These are phyloP conservation scores for Xylaria sp. DNA, from an alignment of 2,329 filamentous ascomycete genomes.

Conservation along the genomic window DNA sequence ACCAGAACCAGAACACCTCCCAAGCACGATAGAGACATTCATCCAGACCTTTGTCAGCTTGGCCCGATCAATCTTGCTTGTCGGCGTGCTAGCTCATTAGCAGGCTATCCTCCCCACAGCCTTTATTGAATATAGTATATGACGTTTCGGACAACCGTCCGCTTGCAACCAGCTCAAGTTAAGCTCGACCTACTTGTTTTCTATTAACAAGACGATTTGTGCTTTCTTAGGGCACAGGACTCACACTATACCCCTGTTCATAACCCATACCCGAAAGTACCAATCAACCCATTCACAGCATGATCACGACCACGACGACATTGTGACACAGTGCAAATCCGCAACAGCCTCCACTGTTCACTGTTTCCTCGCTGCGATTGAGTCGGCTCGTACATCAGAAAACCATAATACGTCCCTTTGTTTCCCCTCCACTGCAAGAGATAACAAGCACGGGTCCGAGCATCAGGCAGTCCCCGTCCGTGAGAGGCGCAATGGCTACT, in stretches of 20 bases:
- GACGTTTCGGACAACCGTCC: neutral
- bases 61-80: neutral
- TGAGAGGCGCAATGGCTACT: slow-evolving; percentile 49
- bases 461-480: neutral
- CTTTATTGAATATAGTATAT: slow-evolving; percentile 5
- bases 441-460: slow-evolving; percentile 6
- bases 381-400: neutral
- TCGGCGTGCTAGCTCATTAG: neutral
- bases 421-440: neutral
- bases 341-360: neutral
- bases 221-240: neutral
- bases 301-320: neutral
- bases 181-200: neutral
- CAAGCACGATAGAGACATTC: neutral
- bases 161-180: neutral
- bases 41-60: neutral
- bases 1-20: slow-evolving; percentile 13
- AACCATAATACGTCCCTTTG: neutral
- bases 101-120: neutral
- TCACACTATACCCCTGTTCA: neutral
- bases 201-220: neutral
- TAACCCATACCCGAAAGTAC: neutral
- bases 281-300: neutral
- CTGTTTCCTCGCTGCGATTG: neutral
- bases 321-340: slow-evolving; percentile 18